phyloP scores from a whole-genome alignment of 73 alveolate genomes.

The Blepharisma japonicum region DNA sequence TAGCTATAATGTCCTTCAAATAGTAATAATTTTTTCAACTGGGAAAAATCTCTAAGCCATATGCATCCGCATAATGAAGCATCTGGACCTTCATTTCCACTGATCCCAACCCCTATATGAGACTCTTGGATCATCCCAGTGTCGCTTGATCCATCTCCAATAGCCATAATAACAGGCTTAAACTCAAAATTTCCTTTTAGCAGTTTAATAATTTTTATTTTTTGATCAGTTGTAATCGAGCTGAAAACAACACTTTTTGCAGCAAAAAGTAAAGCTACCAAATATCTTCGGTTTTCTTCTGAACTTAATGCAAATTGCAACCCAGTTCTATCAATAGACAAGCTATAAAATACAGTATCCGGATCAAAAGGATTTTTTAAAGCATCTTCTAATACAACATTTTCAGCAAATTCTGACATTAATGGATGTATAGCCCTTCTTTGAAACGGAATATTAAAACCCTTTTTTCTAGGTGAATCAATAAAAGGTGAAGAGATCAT shows the following conservation, averaged over 20 bases:
- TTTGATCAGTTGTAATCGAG: neutral
- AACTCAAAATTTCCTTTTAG: slow-evolving; percentile 1
- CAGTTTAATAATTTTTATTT: neutral
- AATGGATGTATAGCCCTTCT: slow-evolving; percentile 12
- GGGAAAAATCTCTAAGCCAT: neutral
- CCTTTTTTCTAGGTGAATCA: neutral
- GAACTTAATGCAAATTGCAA: neutral
- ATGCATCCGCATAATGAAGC: neutral
- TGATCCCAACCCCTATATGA: slow-evolving; percentile 1
- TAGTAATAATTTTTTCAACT: neutral
- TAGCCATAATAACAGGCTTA: slow-evolving; percentile 1
- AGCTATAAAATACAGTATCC: neutral
- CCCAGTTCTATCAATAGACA: slow-evolving; percentile 9
- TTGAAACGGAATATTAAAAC: no score
- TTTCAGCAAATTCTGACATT: neutral
- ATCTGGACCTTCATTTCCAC: slow-evolving; percentile 14
- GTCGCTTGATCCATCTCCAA: slow-evolving; percentile 23
- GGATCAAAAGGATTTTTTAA: neutral
- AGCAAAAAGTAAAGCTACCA: neutral
- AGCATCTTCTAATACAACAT: neutral
- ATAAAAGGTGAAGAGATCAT: neutral
- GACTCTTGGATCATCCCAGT: slow-evolving; percentile 14
- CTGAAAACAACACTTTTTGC: slow-evolving; percentile 13
- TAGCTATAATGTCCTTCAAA: neutral
- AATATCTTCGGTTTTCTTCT: neutral